Percentiles rank a stretch among this genome's conserved stretches.
Conservation (phyloP, 2,329 filamentous ascomycete species). For the Fusarium sp. region DNA sequence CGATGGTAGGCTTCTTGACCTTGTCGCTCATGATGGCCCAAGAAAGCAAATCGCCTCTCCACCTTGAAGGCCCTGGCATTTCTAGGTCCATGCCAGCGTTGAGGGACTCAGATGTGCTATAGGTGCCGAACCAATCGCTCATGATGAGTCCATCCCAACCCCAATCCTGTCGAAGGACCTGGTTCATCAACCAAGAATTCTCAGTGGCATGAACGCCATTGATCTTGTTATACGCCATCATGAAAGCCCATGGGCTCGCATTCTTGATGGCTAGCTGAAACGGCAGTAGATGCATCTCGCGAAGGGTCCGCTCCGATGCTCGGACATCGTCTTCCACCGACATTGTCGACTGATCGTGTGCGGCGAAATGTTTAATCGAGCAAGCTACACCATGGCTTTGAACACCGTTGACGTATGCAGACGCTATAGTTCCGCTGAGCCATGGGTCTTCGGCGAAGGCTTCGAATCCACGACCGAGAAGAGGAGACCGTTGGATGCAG, state of each 20-base stretch:
- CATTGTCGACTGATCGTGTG: slow-evolving; percentile 47
- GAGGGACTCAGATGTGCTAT: slow-evolving; percentile 41
- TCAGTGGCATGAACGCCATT: slow-evolving; percentile 50
- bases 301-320: slow-evolving; percentile 14
- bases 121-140: slow-evolving; percentile 49
- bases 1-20: slow-evolving; percentile 27
- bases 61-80: slow-evolving; percentile 47
- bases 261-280: slow-evolving; percentile 51
- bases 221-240: slow-evolving; percentile 45
- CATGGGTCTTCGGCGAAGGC: slow-evolving; percentile 54
- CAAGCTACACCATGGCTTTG: slow-evolving; percentile 50
- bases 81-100: slow-evolving; percentile 44
- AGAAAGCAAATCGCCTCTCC: slow-evolving; percentile 4
- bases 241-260: slow-evolving; percentile 49
- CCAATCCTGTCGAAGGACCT: slow-evolving; percentile 47
- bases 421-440: slow-evolving; percentile 49
- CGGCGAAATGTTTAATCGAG: slow-evolving; percentile 55
- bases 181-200: slow-evolving; percentile 14
- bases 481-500: slow-evolving; percentile 52
- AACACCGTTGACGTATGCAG: slow-evolving; percentile 46
- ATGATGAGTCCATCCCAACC: slow-evolving; percentile 32
- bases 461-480: slow-evolving; percentile 54
- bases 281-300: slow-evolving; percentile 43
- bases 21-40: slow-evolving; percentile 10
- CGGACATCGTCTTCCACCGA: slow-evolving; percentile 25